These are phyloP conservation scores for Moricandia arvensis DNA, from an alignment of 345 rosid species.

Conservation along the genomic window DNA sequence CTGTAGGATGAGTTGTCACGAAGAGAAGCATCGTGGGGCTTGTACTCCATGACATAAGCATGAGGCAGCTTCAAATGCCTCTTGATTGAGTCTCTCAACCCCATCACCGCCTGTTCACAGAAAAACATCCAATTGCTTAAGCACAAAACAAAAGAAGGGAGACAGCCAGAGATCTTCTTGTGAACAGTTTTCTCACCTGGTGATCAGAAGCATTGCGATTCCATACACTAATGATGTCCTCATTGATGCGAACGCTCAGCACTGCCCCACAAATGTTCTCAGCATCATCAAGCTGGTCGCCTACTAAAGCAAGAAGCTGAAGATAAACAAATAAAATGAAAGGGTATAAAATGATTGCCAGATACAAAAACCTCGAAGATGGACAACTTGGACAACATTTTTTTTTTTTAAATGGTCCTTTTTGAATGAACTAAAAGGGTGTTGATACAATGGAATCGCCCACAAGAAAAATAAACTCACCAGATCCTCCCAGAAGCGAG, in stretches of 20 bases:
- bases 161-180: not conserved
- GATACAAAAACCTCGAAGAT: not conserved
- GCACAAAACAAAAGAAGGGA: not conserved
- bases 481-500: slow-evolving; percentile 99
- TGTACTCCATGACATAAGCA: slow-evolving; percentile 92
- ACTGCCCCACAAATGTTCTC: slow-evolving; percentile 92
- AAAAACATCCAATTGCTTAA: not conserved
- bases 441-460: not conserved
- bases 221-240: slow-evolving; percentile 93
- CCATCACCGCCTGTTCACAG: slow-evolving; percentile 77
- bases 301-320: slow-evolving; percentile 91
- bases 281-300: slow-evolving; percentile 85
- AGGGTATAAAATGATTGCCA: not conserved
- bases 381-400: not conserved
- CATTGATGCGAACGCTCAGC: slow-evolving; percentile 86
- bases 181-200: slow-evolving; percentile 50
- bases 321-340: slow-evolving; percentile 3
- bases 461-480: slow-evolving; percentile 44
- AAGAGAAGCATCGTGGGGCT: slow-evolving; percentile 90
- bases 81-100: slow-evolving; percentile 77
- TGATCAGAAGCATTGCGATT: slow-evolving; percentile 92
- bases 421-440: not conserved
- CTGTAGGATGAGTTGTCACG: slow-evolving; percentile 93
- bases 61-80: slow-evolving; percentile 91
- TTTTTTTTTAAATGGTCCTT: not conserved